These are phyloP conservation scores for Cutaneotrichosporon arboriforme DNA, from an alignment of 1,284 basidiomycete species.

Conservation along the genomic window DNA sequence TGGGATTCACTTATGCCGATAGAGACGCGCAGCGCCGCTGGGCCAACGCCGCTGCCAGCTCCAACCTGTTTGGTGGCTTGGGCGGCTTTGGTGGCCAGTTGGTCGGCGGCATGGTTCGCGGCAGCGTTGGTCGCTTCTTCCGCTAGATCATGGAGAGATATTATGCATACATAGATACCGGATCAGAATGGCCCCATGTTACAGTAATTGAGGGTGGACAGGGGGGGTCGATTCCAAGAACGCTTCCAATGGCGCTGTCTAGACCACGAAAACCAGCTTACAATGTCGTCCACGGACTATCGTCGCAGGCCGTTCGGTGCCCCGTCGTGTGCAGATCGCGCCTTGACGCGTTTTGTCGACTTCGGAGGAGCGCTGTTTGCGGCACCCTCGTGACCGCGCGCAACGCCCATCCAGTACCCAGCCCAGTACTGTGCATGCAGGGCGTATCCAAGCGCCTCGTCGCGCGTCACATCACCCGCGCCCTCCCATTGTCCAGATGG, in stretches of 20 bases:
- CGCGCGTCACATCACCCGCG: constrained; percentile 11
- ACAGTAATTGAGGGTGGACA: no score
- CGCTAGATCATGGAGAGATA: constrained; percentile 29
- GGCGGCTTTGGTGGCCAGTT: constrained; percentile 68
- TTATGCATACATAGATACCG: constrained; percentile 13
- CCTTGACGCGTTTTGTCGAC: not conserved
- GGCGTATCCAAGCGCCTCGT: constrained; percentile 37
- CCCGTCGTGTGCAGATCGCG: not conserved
- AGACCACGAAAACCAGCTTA: no score
- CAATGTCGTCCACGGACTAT: no score
- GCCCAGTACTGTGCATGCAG: constrained; percentile 47
- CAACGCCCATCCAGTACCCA: constrained; percentile 46
- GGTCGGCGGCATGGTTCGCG: constrained; percentile 69
- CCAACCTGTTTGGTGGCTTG: constrained; percentile 53
- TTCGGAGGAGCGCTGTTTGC: not conserved
- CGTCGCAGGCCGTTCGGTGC: not conserved
- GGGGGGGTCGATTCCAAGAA: no score
- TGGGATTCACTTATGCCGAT: constrained; percentile 68
- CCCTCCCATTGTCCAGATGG: constrained; percentile 12
- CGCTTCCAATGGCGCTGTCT: no score
- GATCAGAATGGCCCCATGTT: no score
- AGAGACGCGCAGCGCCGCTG: constrained; percentile 79
- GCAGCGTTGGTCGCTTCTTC: constrained; percentile 70
- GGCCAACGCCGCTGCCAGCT: constrained; percentile 63
- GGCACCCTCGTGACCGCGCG: constrained; percentile 9